phyloP scores from a whole-genome alignment of 371 early-diverging fungal genomes.

The Saksenaea vasiformis region DNA sequence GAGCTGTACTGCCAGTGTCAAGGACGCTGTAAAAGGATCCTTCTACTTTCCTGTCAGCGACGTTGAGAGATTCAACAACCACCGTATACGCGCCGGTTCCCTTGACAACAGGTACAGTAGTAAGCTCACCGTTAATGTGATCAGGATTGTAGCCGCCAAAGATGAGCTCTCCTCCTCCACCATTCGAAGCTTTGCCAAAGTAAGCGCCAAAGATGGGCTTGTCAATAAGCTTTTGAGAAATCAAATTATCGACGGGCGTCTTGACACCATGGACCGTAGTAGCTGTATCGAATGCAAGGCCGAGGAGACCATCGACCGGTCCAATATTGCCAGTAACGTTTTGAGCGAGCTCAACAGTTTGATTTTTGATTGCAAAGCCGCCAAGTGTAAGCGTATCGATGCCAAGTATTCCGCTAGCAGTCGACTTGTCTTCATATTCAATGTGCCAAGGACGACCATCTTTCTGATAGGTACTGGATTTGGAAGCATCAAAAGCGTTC shows the following conservation, averaged over 20 bases:
- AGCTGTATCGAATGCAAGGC: slow-evolving; percentile 54
- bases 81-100: slow-evolving; percentile 19
- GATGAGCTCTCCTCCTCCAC: slow-evolving; percentile 35
- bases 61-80: not conserved
- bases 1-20: slow-evolving; percentile 56
- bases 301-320: slow-evolving; percentile 31
- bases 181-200: slow-evolving; percentile 15
- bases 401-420: slow-evolving; percentile 36
- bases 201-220: slow-evolving; percentile 23
- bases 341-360: slow-evolving; percentile 30
- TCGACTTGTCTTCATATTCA: slow-evolving; percentile 53
- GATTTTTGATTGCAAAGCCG: slow-evolving; percentile 24
- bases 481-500: slow-evolving; percentile 42
- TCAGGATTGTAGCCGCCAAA: slow-evolving; percentile 45
- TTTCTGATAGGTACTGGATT: slow-evolving; percentile 45
- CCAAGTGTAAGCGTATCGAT: slow-evolving; percentile 29
- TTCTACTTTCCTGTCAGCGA: not conserved
- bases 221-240: slow-evolving; percentile 17
- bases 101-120: slow-evolving; percentile 38
- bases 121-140: slow-evolving; percentile 37
- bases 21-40: slow-evolving; percentile 33
- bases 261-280: slow-evolving; percentile 37
- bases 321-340: slow-evolving; percentile 17
- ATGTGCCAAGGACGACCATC: slow-evolving; percentile 48
- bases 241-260: slow-evolving; percentile 30